phyloP scores from a whole-genome alignment of 371 early-diverging fungal genomes.

The Nematocida ironsii region DNA sequence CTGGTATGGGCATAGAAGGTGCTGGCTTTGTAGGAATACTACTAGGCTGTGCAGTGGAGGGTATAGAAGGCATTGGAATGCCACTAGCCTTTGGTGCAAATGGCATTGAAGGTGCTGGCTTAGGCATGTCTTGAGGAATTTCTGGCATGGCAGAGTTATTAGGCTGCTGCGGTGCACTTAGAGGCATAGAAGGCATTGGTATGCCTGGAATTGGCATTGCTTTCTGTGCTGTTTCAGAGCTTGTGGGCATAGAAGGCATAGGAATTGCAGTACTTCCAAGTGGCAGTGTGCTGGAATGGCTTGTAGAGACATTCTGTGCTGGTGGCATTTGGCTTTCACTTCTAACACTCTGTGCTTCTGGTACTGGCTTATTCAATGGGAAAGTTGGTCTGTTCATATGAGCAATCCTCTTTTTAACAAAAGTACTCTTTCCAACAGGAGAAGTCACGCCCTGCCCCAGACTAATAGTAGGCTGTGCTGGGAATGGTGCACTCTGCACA shows the following conservation, averaged over 20 bases:
- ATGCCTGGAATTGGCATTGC: not conserved
- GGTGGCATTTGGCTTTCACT: no score
- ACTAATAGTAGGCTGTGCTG: not conserved
- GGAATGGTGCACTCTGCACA: not conserved
- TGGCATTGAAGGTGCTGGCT: not conserved
- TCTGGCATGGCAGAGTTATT: not conserved
- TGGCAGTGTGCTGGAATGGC: no score
- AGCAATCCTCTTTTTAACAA: not conserved
- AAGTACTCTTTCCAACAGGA: not conserved
- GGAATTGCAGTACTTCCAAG: not conserved
- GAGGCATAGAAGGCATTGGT: not conserved
- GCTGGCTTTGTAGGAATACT: not conserved
- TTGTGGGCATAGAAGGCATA: not conserved
- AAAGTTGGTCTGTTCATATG: not conserved
- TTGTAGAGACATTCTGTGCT: no score
- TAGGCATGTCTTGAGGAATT: not conserved
- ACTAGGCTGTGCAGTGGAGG: not conserved
- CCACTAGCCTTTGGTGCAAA: not conserved
- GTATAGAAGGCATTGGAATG: not conserved
- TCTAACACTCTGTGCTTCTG: no score
- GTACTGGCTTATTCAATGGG: not conserved
- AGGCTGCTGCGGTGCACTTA: not conserved
- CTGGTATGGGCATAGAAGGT: not conserved
- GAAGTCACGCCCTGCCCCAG: not conserved
- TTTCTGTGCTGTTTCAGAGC: not conserved